A percentile compares a stretch with the other conserved stretches of the same genome.
Conservation (phyloP, 352 stramenopile genomes). For the Phytophthora quininea region DNA sequence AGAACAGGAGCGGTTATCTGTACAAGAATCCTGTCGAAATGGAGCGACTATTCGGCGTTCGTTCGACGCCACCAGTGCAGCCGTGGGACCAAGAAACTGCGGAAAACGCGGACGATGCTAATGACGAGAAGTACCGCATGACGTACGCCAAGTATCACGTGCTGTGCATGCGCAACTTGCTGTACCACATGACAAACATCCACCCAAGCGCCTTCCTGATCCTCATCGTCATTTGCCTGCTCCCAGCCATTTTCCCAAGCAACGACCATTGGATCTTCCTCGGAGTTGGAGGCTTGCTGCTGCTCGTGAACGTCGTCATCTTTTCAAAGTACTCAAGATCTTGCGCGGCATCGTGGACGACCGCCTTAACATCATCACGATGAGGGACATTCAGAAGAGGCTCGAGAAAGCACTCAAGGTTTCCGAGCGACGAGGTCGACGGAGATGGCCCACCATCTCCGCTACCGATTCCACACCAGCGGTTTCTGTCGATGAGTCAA, state of each 20-base stretch:
- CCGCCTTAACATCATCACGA: constrained; percentile 73
- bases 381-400: constrained; percentile 60
- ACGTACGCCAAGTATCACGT: constrained; percentile 78
- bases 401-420: constrained; percentile 33
- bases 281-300: constrained; percentile 53
- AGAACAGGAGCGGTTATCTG: constrained; percentile 85
- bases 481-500: constrained; percentile 19
- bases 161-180: constrained; percentile 87
- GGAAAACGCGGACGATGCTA: constrained; percentile 6
- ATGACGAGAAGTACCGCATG: constrained; percentile 39
- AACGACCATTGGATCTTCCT: constrained; percentile 83
- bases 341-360: constrained; percentile 85
- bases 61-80: constrained; percentile 14
- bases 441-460: constrained; percentile 6
- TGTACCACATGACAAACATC: constrained; percentile 83
- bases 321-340: constrained; percentile 88
- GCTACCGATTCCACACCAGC: constrained; percentile 13
- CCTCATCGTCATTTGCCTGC: constrained; percentile 68
- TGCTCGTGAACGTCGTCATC: constrained; percentile 79
- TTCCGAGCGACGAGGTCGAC: constrained; percentile 9
- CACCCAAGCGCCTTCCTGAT: constrained; percentile 82
- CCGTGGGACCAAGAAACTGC: constrained; percentile 6
- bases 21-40: constrained; percentile 90
- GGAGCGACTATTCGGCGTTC: constrained; percentile 77
- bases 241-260: constrained; percentile 62